phyloP scores from a whole-genome alignment of 2,329 filamentous ascomycete species.

The Volutella citrinella region DNA sequence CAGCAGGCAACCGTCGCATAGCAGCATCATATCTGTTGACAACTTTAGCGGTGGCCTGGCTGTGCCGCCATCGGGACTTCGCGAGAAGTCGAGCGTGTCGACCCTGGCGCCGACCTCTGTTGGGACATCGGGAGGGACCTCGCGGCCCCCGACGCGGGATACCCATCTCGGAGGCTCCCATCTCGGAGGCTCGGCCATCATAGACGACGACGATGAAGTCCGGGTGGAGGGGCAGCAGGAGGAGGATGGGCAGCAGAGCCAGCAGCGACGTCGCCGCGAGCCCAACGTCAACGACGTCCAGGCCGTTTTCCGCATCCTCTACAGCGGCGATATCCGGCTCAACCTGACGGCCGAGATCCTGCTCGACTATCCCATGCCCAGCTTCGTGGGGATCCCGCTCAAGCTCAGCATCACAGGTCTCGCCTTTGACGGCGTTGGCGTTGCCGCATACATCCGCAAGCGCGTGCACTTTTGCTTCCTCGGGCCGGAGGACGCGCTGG shows the following conservation, averaged over 20 bases:
- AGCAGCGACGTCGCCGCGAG: slow-evolving; percentile 53
- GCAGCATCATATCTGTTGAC: slow-evolving; percentile 44
- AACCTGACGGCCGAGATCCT: slow-evolving; percentile 92
- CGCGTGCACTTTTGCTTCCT: slow-evolving; percentile 92
- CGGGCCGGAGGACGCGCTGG: slow-evolving; percentile 83
- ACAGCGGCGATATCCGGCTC: slow-evolving; percentile 82
- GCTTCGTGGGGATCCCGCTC: slow-evolving; percentile 92
- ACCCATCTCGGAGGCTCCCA: neutral
- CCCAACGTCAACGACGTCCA: slow-evolving; percentile 83
- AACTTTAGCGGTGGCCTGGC: slow-evolving; percentile 33
- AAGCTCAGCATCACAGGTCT: slow-evolving; percentile 93
- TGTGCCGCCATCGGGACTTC: slow-evolving; percentile 44
- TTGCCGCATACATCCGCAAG: slow-evolving; percentile 86
- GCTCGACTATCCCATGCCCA: slow-evolving; percentile 97
- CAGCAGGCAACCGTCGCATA: slow-evolving; percentile 43
- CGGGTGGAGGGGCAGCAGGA: too few species aligned
- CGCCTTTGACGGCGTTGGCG: slow-evolving; percentile 91
- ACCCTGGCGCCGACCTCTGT: slow-evolving; percentile 55
- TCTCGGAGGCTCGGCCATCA: slow-evolving; percentile 33
- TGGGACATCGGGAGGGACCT: slow-evolving; percentile 46
- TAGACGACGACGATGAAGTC: slow-evolving; percentile 38
- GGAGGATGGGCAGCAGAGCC: slow-evolving; percentile 22
- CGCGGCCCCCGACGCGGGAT: too few species aligned
- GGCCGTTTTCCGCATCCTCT: slow-evolving; percentile 86
- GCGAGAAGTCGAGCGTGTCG: slow-evolving; percentile 61